Evolutionary conservation across 345 rosid species (phyloP).

Genomic region (Lepidium africanum): DNA sequence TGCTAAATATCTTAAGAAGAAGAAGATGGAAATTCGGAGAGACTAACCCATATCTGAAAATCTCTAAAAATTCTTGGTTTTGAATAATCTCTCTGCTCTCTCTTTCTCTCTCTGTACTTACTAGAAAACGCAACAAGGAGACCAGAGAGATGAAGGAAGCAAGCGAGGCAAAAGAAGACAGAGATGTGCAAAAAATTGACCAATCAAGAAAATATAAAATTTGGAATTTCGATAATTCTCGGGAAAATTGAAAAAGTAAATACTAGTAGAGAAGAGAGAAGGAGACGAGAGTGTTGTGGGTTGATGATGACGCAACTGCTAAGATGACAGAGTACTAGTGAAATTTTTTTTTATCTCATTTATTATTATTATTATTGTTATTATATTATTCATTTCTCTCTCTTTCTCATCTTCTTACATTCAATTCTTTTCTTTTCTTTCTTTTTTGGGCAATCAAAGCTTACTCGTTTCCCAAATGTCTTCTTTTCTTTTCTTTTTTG

Average conservation of each 20-base stretch:
- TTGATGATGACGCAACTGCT: conserved; percentile 33
- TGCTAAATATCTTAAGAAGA: background rate
- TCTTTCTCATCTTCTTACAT: conserved; percentile 39
- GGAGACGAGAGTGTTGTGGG: conserved; percentile 13
- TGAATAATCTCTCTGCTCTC: background rate
- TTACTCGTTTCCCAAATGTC: background rate
- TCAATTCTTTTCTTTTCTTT: conserved; percentile 26
- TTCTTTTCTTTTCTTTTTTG: too few species aligned
- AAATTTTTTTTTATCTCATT: conserved; percentile 18
- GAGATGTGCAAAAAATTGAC: conserved; percentile 17
- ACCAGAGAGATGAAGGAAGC: conserved; percentile 25
- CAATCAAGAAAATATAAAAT: conserved; percentile 15
- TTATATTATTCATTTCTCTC: conserved; percentile 31
- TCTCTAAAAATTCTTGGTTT: background rate
- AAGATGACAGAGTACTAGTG: conserved; percentile 36
- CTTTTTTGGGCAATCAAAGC: conserved; percentile 5
- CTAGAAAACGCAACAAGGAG: conserved; percentile 12
- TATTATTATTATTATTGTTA: too few species aligned
- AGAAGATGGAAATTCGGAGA: background rate
- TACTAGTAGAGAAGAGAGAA: background rate
- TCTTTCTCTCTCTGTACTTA: background rate
- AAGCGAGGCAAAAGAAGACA: background rate
- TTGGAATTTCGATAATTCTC: background rate
- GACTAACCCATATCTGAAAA: conserved; percentile 26
- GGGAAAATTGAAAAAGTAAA: conserved; percentile 7